These are phyloP conservation scores for Rhizophagus sp. DNA, from an alignment of 192 early-diverging fungal species.

Conservation along the genomic window DNA sequence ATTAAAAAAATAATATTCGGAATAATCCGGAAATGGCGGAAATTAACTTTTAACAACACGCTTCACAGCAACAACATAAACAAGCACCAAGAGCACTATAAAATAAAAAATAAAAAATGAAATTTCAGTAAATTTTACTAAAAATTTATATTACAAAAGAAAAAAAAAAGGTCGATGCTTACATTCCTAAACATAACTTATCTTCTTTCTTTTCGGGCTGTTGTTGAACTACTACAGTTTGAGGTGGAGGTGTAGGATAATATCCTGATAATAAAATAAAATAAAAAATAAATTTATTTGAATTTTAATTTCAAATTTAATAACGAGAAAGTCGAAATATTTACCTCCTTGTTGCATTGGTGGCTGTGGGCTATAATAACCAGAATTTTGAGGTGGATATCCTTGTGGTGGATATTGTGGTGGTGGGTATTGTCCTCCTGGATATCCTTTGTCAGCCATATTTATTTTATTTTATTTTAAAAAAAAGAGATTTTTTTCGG, in stretches of 20 bases:
- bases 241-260: constrained; percentile 12
- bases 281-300: neutral
- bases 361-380: neutral
- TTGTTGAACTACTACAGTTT: constrained; percentile 20
- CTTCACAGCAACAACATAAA: constrained; percentile 15
- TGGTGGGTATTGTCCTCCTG: neutral
- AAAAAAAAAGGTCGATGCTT: neutral
- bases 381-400: neutral
- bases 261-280: neutral
- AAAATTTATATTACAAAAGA: neutral
- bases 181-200: constrained; percentile 18
- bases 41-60: neutral
- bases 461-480: neutral
- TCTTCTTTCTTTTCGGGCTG: neutral
- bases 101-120: neutral
- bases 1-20: too few relatives aligned
- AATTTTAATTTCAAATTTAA: neutral
- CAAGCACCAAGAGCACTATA: constrained; percentile 18
- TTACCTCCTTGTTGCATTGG: constrained; percentile 10
- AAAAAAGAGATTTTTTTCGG: too few relatives aligned
- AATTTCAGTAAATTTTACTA: neutral
- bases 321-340: neutral
- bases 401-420: neutral
- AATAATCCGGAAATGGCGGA: too few relatives aligned
- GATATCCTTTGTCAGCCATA: neutral